These are phyloP conservation scores for Colletotrichum tropicicola DNA, from an alignment of 2,329 filamentous ascomycete genomes.

Conservation along the genomic window DNA sequence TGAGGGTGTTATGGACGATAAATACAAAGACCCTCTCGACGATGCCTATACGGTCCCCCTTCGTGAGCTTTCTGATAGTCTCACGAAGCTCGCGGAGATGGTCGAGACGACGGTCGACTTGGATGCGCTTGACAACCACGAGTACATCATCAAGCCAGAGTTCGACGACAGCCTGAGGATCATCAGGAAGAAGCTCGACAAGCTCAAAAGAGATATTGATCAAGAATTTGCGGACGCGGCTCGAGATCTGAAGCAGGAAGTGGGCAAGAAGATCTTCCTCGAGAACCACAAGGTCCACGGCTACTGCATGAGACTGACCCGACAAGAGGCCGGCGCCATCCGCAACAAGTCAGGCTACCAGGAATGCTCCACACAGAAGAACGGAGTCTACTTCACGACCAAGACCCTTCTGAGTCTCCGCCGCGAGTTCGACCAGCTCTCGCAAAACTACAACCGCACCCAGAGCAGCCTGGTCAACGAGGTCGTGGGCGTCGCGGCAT, in stretches of 20 bases:
- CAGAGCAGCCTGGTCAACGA: constrained; percentile 91
- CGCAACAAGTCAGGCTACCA: constrained; percentile 90
- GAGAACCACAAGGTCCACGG: constrained; percentile 97
- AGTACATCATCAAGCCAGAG: constrained; percentile 98
- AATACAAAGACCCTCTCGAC: constrained; percentile 88
- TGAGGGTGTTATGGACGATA: constrained; percentile 94
- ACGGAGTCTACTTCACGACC: constrained; percentile 98
- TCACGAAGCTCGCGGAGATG: constrained; percentile 94
- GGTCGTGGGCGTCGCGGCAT: constrained; percentile 91
- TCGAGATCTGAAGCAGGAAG: constrained; percentile 85
- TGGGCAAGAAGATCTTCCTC: constrained; percentile 98
- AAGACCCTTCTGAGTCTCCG: constrained; percentile 80
- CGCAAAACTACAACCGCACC: constrained; percentile 93
- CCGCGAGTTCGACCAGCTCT: constrained; percentile 92
- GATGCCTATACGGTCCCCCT: constrained; percentile 88
- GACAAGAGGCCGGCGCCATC: constrained; percentile 91
- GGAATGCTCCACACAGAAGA: constrained; percentile 98
- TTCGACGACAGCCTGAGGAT: constrained; percentile 89
- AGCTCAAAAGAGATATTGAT: constrained; percentile 83
- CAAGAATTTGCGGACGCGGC: constrained; percentile 81
- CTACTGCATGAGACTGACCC: constrained; percentile 94
- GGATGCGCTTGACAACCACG: constrained; percentile 93
- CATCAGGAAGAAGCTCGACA: constrained; percentile 93
- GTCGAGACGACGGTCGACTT: constrained; percentile 98
- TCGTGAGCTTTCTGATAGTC: constrained; percentile 76